Base-by-base conservation (phyloP, 2,329 filamentous ascomycete genomes). In the Hypoxylon sp. region DNA sequence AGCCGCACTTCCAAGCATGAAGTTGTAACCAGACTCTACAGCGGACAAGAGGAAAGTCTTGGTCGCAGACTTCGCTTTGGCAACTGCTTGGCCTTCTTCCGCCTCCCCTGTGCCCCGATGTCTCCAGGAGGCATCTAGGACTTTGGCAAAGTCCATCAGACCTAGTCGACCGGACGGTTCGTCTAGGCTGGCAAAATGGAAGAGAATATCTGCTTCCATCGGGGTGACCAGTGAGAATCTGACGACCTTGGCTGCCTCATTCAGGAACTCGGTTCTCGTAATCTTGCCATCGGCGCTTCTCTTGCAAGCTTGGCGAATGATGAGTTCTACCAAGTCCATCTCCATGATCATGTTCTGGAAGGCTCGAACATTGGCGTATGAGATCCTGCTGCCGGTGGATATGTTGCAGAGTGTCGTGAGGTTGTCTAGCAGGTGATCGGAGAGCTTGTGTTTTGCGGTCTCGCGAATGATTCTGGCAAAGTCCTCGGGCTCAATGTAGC, bases 271-370 rank as follows among this genome's bases (percentile, higher is more conserved):
- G 44, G 93, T 87, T 54, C 93, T 88, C 4, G 94, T 97, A 75
- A 99, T 98, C 81, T 93, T 97, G 75, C 93, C 93, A 77, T 99
- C 95, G 10, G 81, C 71, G 77, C 92, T 96, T 81, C 94, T 93
- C 71, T 84, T 81, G 68, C 93, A 91, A 37, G 95, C 95, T 74
- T 93, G 93, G 70, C 93, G 89, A 68, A 99, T 87, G 75, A 99
- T 93, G 70, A 97, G 83, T 82, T 99, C 95, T 51, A 98, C 92
- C 73, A 98, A 86, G 74, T 99, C 95, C 92, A 99, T 97, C 80
- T 98, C 94, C 74, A 91, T 90, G 72, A 99, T 94, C 79, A 99
- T 90, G 77, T 99, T 99, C 82, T 97, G 94, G 82, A 99, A 99
- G 37, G 95, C 95, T 70, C 95, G 89, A 30, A 99, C 95, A 76